These are phyloP conservation scores for Mitragyna speciosa DNA, from an alignment of 257 asterid species.

Conservation along the genomic window DNA sequence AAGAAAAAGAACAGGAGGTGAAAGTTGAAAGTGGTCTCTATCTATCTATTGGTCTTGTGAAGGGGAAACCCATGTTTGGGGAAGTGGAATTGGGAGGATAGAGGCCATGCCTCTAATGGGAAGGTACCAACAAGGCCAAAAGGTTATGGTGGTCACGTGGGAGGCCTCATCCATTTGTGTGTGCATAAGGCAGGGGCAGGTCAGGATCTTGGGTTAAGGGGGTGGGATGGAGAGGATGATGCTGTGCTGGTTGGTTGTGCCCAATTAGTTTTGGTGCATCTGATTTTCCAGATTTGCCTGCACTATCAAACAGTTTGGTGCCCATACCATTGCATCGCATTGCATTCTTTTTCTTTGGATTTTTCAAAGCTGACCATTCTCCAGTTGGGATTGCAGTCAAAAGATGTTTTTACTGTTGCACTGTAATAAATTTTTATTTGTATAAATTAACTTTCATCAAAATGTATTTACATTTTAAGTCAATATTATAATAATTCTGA, in stretches of 20 bases:
- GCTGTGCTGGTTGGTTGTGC: background rate
- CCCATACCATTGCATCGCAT: background rate
- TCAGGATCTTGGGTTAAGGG: background rate
- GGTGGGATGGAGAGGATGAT: background rate
- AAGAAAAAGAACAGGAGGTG: background rate
- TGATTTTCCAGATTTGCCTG: background rate
- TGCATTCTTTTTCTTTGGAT: background rate
- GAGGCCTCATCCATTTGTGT: conserved; percentile 16
- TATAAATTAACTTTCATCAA: no score
- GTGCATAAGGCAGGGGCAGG: background rate
- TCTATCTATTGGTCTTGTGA: background rate
- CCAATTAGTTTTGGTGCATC: background rate
- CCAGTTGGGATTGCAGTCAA: no score
- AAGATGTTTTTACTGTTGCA: no score
- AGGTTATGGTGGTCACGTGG: conserved; percentile 42
- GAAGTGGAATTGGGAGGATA: background rate
- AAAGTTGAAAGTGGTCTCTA: background rate
- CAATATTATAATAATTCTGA: no score
- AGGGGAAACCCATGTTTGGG: background rate
- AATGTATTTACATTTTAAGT: no score
- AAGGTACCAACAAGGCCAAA: conserved; percentile 25
- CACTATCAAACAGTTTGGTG: background rate
- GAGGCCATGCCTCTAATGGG: conserved; percentile 37
- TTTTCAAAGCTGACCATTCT: background rate
- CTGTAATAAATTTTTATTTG: no score